Evolutionary conservation across 495 filamentous ascomycete species (phyloP).

Genomic region (Chaetomium cochliodes): DNA sequence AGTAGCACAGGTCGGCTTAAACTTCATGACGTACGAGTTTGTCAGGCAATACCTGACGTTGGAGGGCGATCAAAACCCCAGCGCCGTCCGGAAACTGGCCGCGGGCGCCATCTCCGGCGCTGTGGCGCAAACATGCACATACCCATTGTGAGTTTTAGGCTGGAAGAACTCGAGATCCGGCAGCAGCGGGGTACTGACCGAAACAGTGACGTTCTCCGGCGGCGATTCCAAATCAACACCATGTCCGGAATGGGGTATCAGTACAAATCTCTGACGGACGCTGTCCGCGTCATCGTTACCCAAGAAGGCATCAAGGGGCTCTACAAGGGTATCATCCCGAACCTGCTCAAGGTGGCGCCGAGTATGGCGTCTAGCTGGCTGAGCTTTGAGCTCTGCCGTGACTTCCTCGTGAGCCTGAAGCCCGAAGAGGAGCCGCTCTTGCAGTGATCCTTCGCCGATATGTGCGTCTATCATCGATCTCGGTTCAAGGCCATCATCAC

Average conservation of each 20-base stretch:
- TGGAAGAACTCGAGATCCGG: too few relatives aligned
- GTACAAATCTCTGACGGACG: slow-evolving; percentile 84
- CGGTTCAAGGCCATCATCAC: not conserved
- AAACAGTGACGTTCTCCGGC: slow-evolving; percentile 82
- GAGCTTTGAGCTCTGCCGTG: slow-evolving; percentile 89
- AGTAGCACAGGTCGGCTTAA: slow-evolving; percentile 72
- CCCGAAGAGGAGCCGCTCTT: slow-evolving; percentile 37
- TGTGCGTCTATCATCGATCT: not conserved
- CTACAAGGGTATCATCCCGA: slow-evolving; percentile 92
- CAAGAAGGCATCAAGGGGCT: slow-evolving; percentile 70
- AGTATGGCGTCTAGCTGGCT: slow-evolving; percentile 99
- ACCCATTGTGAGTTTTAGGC: slow-evolving; percentile 77
- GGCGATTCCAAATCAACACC: slow-evolving; percentile 96
- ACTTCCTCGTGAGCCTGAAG: slow-evolving; percentile 69
- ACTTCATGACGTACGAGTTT: slow-evolving; percentile 97
- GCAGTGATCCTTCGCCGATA: slow-evolving; percentile 20
- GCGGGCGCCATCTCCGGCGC: slow-evolving; percentile 94
- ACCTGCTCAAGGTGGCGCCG: slow-evolving; percentile 92
- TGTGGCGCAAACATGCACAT: slow-evolving; percentile 95
- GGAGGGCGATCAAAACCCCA: slow-evolving; percentile 83
- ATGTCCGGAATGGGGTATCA: slow-evolving; percentile 99
- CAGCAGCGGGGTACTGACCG: slow-evolving; percentile 23
- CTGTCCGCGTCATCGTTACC: slow-evolving; percentile 72
- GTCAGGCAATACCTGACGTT: slow-evolving; percentile 80
- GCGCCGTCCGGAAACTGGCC: slow-evolving; percentile 71